Percentiles rank a stretch among this genome's conserved stretches.
phyloP scores from a whole-genome alignment of 352 stramenopile species.

The Pythium aquatile region DNA sequence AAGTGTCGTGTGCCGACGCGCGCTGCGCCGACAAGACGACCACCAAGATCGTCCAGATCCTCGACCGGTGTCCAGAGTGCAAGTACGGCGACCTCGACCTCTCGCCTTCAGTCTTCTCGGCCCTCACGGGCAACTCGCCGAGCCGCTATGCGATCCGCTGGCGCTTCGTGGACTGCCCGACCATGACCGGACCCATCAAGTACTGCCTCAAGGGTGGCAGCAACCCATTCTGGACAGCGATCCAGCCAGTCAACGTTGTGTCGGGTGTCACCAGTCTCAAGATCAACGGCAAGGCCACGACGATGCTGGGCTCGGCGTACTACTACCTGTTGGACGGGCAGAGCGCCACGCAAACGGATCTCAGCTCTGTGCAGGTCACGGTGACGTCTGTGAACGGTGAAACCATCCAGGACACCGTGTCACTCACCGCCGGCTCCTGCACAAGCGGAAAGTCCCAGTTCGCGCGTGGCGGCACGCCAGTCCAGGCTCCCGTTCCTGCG shows the following conservation, averaged over 20 bases:
- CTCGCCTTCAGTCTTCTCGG: constrained; percentile 63
- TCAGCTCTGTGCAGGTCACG: constrained; percentile 35
- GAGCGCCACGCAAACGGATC: constrained; percentile 23
- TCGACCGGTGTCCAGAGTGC: constrained; percentile 77
- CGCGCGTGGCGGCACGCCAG: constrained; percentile 15
- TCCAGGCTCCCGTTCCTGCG: background rate
- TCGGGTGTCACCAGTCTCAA: constrained; percentile 52
- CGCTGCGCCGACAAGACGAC: constrained; percentile 42
- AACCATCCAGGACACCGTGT: constrained; percentile 52
- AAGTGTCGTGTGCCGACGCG: constrained; percentile 59
- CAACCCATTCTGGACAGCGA: constrained; percentile 53
- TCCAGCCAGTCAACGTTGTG: constrained; percentile 59
- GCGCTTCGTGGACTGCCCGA: constrained; percentile 69
- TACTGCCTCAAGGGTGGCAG: constrained; percentile 71
- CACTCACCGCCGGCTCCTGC: constrained; percentile 43
- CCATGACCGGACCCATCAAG: constrained; percentile 43
- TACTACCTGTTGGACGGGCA: constrained; percentile 41
- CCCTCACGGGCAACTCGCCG: constrained; percentile 61
- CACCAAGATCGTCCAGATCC: constrained; percentile 53
- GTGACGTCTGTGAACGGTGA: constrained; percentile 57
- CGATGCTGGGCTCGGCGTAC: constrained; percentile 54
- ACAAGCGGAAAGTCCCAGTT: constrained; percentile 52
- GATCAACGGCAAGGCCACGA: constrained; percentile 54
- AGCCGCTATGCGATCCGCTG: constrained; percentile 57
- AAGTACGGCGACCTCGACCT: constrained; percentile 58